Evolutionary conservation across 805 yeast species (phyloP).

Genomic region (Dipodascus geniculatus): DNA sequence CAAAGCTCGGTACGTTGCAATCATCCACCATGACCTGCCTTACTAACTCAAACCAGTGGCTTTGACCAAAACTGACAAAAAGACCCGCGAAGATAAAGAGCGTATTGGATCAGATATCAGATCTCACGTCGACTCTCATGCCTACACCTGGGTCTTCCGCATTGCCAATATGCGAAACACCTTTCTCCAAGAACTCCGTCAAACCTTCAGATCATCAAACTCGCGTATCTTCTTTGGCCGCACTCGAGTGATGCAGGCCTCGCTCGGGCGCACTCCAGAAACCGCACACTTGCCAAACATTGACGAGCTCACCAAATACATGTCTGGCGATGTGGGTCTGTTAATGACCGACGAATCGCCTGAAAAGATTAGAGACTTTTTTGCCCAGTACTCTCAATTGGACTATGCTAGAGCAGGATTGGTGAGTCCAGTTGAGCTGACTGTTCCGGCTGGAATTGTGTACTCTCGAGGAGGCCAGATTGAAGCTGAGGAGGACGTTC

Average conservation of each 20-base stretch:
- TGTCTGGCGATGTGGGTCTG: conserved; percentile 76
- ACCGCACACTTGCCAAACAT: conserved; percentile 85
- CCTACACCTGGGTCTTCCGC: conserved; percentile 73
- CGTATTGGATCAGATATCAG: conserved; percentile 86
- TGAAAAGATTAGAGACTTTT: conserved; percentile 82
- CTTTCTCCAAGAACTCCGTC: conserved; percentile 83
- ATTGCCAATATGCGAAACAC: conserved; percentile 93
- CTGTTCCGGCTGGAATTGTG: conserved; percentile 80
- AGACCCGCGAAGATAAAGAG: conserved; percentile 71
- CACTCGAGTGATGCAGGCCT: conserved; percentile 85
- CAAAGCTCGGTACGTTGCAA: conserved; percentile 48
- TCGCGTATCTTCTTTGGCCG: conserved; percentile 84
- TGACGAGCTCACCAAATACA: conserved; percentile 49
- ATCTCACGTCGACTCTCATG: conserved; percentile 62
- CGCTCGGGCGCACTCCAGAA: conserved; percentile 76
- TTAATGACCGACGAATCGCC: conserved; percentile 83
- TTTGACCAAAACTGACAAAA: conserved; percentile 85
- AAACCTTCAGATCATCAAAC: conserved; percentile 69
- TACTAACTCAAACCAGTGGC: too few relatives aligned
- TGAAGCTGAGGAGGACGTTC: conserved; percentile 83
- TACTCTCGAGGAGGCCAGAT: conserved; percentile 94
- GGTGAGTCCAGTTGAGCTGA: conserved; percentile 69
- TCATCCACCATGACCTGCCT: too few relatives aligned
- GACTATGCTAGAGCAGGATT: conserved; percentile 90
- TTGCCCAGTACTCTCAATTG: conserved; percentile 58